Base-by-base conservation (phyloP, 257 asterid genomes). In the Apocynum venetum region DNA sequence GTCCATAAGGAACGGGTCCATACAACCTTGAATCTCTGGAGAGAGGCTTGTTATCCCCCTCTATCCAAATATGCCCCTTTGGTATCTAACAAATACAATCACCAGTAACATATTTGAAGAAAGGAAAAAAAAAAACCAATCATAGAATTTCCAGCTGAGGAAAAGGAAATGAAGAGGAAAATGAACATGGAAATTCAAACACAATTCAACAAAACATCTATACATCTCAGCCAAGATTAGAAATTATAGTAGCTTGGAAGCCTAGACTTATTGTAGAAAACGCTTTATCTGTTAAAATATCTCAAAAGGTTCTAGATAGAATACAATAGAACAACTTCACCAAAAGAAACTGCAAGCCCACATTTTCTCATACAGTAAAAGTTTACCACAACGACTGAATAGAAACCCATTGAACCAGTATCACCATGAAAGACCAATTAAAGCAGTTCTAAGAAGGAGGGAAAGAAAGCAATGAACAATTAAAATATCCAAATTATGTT, bases 1-100 rank as follows among this genome's bases (percentile, higher is more conserved):
- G 93, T 64, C 88, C 94, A 74, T 76, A 92, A 76, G 98, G 98
- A 83, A 93, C 86, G 43, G 98, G 85, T 76, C 97, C 97, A 79
- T 85, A 92, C 38, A 67, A 60, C 85, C 96, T 90, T 20, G 98
- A 93, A 83, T 92, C 98, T 51, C 55, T 77, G 68, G 92, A 86
- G 1, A 75, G 36, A 60, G 79, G 77, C 52, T 69, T 67, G 76
- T 88, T 89, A 80, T 92, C 97, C 31, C 97, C 98, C 78, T 93
- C 93, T 13, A 93, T 81, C 98, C 97, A 93, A 79, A 93, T 85
- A 83, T 91, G 96, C 48, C 97, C 97, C 80, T 88, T 81, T 59
- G 98, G 98, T 20, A 92, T 93, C 93, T 92, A 77, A n/a, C 77
- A 80, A 65, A 71, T 60, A 44, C 31, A 43, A 71, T 80, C 61